Percentiles rank a stretch among this genome's conserved stretches.
Conservation (phyloP, 768 basidiomycete genomes). For the Lentinula sp. region DNA sequence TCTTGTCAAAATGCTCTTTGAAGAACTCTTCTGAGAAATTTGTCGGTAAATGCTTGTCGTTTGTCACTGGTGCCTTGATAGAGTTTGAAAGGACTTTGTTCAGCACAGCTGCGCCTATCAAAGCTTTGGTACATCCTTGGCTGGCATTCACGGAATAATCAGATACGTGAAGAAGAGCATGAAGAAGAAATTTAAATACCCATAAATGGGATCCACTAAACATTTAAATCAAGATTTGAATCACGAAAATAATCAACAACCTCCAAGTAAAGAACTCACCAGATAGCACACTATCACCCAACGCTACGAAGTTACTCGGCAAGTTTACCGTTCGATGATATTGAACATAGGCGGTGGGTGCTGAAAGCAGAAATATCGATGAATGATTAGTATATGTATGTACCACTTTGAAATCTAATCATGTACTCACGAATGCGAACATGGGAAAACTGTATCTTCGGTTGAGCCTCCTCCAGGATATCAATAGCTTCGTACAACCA, state of each 20-base stretch:
- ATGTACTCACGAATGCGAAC: slow-evolving; percentile 2
- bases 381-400: too few species aligned
- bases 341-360: slow-evolving; percentile 9
- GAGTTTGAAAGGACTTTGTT: neutral
- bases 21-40: slow-evolving; percentile 9
- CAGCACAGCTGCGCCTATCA: slow-evolving; percentile 11
- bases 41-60: neutral
- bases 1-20: slow-evolving; percentile 4
- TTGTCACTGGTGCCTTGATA: neutral
- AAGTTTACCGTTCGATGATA: slow-evolving; percentile 11
- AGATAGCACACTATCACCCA: slow-evolving; percentile 11
- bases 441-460: neutral
- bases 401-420: too few species aligned
- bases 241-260: too few species aligned
- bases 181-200: slow-evolving; percentile 5
- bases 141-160: neutral
- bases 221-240: too few species aligned
- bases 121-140: slow-evolving; percentile 13
- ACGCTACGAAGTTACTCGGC: slow-evolving; percentile 14
- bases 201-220: slow-evolving; percentile 11
- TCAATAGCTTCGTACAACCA: slow-evolving; percentile 12
- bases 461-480: slow-evolving; percentile 11
- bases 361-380: neutral
- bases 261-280: neutral
- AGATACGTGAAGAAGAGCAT: neutral